phyloP scores from a whole-genome alignment of 495 filamentous ascomycete genomes.

The Aspergillus ellipticus region DNA sequence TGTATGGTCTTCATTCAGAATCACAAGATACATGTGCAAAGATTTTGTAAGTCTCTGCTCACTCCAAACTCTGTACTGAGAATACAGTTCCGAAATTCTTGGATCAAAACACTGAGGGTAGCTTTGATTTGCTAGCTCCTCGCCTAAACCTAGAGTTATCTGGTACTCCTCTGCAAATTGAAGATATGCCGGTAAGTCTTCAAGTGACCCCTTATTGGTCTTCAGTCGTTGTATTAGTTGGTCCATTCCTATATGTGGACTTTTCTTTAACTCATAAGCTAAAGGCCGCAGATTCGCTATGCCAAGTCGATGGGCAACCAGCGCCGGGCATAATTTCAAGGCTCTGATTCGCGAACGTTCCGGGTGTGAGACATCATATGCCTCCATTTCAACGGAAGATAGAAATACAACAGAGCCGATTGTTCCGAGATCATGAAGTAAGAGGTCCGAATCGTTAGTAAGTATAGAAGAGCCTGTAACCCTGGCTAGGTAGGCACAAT shows the following conservation, averaged over 20 bases:
- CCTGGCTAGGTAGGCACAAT: conserved; percentile 58
- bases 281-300: conserved; percentile 29
- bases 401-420: conserved; percentile 58
- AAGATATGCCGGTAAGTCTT: conserved; percentile 25
- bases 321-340: conserved; percentile 28
- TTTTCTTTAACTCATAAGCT: conserved; percentile 31
- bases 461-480: conserved; percentile 50
- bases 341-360: conserved; percentile 28
- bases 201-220: conserved; percentile 2
- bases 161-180: conserved; percentile 45
- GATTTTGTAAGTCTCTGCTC: conserved; percentile 8
- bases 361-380: conserved; percentile 15
- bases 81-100: conserved; percentile 35
- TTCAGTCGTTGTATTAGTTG: conserved; percentile 34
- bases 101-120: conserved; percentile 24
- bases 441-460: conserved; percentile 72
- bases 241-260: conserved; percentile 21
- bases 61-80: conserved; percentile 25
- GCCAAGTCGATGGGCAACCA: conserved; percentile 38
- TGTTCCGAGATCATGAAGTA: conserved; percentile 60
- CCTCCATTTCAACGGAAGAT: conserved; percentile 36
- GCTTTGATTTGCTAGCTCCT: background rate
- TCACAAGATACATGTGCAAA: conserved; percentile 54
- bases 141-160: background rate
- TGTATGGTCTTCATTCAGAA: conserved; percentile 54